Evolutionary conservation across 179 eudicot species (phyloP).

Genomic region (Gypsophila paniculata): DNA sequence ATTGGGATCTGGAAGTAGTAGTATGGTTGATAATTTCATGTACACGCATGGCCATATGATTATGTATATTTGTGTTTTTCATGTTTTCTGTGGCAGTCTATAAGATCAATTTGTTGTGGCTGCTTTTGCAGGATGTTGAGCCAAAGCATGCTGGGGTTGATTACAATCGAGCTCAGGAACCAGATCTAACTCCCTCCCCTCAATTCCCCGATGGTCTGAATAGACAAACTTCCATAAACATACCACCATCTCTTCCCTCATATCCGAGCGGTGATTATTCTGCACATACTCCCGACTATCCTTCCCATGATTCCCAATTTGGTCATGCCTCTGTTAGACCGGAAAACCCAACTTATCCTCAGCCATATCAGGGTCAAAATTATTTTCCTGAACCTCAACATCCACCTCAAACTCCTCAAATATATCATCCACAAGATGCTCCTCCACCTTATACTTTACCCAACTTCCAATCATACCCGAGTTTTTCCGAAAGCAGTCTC

Average conservation of each 20-base stretch:
- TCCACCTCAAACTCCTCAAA: slow-evolving; percentile 45
- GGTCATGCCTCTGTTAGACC: slow-evolving; percentile 36
- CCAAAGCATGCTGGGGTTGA: slow-evolving; percentile 43
- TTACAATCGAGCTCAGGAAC: slow-evolving; percentile 33
- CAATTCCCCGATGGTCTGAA: slow-evolving; percentile 31
- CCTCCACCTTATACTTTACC: slow-evolving; percentile 53
- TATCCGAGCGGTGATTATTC: slow-evolving; percentile 39
- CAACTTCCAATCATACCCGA: slow-evolving; percentile 86
- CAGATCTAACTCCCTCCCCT: slow-evolving; percentile 44
- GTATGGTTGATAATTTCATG: not conserved
- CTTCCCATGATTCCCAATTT: slow-evolving; percentile 51
- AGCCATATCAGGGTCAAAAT: slow-evolving; percentile 51
- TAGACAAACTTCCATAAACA: slow-evolving; percentile 34
- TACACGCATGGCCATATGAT: not conserved
- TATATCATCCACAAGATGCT: slow-evolving; percentile 55
- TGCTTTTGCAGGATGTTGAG: slow-evolving; percentile 54
- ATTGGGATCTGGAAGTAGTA: not conserved
- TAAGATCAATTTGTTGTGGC: not conserved
- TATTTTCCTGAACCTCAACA: slow-evolving; percentile 54
- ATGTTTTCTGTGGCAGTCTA: not conserved
- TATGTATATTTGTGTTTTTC: not conserved
- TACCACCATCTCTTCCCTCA: slow-evolving; percentile 39
- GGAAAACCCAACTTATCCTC: slow-evolving; percentile 53
- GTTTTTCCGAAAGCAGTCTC: slow-evolving; percentile 73
- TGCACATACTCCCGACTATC: slow-evolving; percentile 41